Base-by-base conservation (phyloP, 176 grass and related monocot species). In the Carex kokanica region DNA sequence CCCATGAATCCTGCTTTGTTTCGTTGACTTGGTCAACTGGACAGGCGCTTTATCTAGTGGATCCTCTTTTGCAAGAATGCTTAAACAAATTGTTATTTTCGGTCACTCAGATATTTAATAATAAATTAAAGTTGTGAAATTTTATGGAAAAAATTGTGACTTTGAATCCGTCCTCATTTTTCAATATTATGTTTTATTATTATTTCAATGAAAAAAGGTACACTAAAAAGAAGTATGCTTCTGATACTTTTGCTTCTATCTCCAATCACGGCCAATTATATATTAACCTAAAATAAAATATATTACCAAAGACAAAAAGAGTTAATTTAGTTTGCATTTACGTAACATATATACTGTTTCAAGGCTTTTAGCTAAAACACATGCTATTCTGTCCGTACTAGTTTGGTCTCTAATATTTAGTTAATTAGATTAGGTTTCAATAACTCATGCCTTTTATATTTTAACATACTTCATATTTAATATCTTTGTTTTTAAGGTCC, bases 1-100 rank as follows among this genome's bases (percentile, higher is more conserved):
- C 47, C 21, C 23, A 77, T 32, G 73, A 77, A 77, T 54, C 73
- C 31, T 77, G 47, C 23, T 55, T 77, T 74, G 4, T 31, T 75
- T 75, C 13, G 47, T 74, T 74, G 41, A 74, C 70, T 24, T 25
- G 43, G 70, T 75, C 72, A 77, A 77, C 49, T 31, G 2, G 47
- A 0, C 8, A 0, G 6, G 51, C 49, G 1, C 3, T 54, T 53
- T 15, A 17, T 17, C 8, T 54, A 24, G 45, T 77, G 73, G 25
- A 77, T 77, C 3, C 49, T 16, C 24, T 18, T 77, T 55, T 27
- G 21, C 14, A 15, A 54, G 73, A 75, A 77, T 77, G 73, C 49
- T 77, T 8, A 6, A 77, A 13, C 24, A 31, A 77, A 29, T 17
- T 74, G 45, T 51, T 56, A 56, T 5, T 16, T 56, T 18, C 4